Evolutionary conservation across 768 basidiomycete genomes (phyloP), one percentile per base, ranked within the genome.

Genomic region (Chiua virens): DNA sequence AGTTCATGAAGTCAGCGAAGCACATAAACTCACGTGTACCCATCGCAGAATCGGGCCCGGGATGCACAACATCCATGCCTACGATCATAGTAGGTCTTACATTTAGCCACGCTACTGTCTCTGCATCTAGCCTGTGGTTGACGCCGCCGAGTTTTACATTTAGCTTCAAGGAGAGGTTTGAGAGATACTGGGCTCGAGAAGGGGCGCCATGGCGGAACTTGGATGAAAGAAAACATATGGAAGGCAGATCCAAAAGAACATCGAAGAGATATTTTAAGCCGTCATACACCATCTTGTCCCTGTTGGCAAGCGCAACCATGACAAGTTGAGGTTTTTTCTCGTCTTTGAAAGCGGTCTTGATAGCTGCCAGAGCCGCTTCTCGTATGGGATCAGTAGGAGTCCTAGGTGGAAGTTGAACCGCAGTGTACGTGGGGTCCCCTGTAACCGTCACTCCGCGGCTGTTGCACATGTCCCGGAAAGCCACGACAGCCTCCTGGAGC

Each of bases 201-300:
- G 80, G 84, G n/a, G n/a, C n/a, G n/a, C n/a, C n/a, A n/a, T n/a
- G n/a, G 45, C 81, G 73, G 55, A 90, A 76, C 66, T 87, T 89
- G 25, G 65, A 61, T 1, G 80, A 69, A 52, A 87, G 86, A 15
- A 85, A 83, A 56, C 87, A 90, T 2, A 89, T 79, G 11, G 83
- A 86, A 7, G 79, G 53, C 6, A 72, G 66, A 44, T 74, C 75
- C 22, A 79, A 63, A 36, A 59, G 66, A 25, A 74, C 67, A 51
- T 79, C 77, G 56, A 72, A 75, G 25, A 76, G 64, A 30, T 71
- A 69, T 60, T 78, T 77, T 53, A 79, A 48, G 3, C 75, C 72
- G 1, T 70, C 67, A 53, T 79, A 79, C 39, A 79, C 60, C 42
- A 69, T 61, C 36, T 71, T 67, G 60, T 78, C 74, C 18, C 66